Conservation (phyloP, 257 asterid species). For the Solanum ossicruentum region DNA sequence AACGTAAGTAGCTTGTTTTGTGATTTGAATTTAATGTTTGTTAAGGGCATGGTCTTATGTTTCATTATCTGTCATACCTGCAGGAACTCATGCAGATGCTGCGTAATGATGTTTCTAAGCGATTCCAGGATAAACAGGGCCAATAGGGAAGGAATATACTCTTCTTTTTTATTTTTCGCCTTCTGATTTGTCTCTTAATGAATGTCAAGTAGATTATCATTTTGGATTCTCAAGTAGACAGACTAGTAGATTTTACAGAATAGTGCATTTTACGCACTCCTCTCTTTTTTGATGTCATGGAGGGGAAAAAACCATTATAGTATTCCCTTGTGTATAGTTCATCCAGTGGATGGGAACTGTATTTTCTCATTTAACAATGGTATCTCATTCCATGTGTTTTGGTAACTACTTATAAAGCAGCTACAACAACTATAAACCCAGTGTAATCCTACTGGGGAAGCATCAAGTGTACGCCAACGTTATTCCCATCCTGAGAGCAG, state of each 20-base stretch:
- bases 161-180: background rate
- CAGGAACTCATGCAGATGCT: conserved; percentile 66
- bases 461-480: background rate
- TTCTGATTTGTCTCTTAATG: background rate
- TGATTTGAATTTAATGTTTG: background rate
- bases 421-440: background rate
- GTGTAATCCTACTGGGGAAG: background rate
- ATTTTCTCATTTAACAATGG: background rate
- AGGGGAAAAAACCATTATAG: background rate
- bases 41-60: background rate
- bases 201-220: background rate
- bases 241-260: no score
- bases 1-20: conserved; percentile 17
- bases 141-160: background rate
- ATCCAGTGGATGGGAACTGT: background rate
- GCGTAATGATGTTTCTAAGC: conserved; percentile 24
- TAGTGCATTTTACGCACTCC: background rate
- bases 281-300: background rate
- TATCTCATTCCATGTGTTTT: background rate
- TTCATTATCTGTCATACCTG: background rate
- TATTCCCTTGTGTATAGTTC: background rate
- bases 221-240: background rate
- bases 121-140: conserved; percentile 18
- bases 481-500: background rate
- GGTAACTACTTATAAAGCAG: background rate